These are phyloP conservation scores for Tricholomella constricta DNA, from an alignment of 768 basidiomycete species.

Conservation along the genomic window DNA sequence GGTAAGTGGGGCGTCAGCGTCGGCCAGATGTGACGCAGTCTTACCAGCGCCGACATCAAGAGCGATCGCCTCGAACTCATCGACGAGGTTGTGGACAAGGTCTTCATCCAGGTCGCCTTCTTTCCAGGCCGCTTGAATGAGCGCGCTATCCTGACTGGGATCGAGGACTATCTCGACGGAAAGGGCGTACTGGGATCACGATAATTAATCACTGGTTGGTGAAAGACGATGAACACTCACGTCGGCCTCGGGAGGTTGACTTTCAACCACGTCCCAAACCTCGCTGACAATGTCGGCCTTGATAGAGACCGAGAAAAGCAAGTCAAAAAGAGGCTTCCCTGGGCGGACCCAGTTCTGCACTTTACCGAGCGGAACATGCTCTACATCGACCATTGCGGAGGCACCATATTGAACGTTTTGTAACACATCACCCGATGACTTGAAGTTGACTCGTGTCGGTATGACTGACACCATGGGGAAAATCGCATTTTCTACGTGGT, in stretches of 20 bases:
- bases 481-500: conserved; percentile 27
- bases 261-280: conserved; percentile 30
- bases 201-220: background rate
- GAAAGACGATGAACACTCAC: conserved; percentile 22
- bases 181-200: conserved; percentile 27
- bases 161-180: conserved; percentile 33
- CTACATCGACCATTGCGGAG: conserved; percentile 30
- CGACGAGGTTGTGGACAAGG: conserved; percentile 19
- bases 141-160: conserved; percentile 20
- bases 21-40: background rate
- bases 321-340: conserved; percentile 30
- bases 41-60: conserved; percentile 12
- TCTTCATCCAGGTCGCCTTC: conserved; percentile 11
- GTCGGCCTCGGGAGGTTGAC: conserved; percentile 33
- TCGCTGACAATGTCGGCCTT: conserved; percentile 14
- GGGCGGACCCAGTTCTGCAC: conserved; percentile 36
- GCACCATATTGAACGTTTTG: conserved; percentile 26
- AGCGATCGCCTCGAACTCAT: conserved; percentile 24
- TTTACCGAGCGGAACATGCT: conserved; percentile 33
- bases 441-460: conserved; percentile 30
- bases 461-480: conserved; percentile 34
- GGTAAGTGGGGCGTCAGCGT: background rate
- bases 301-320: conserved; percentile 34
- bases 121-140: conserved; percentile 29
- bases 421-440: conserved; percentile 16